These are phyloP conservation scores for Thalassiosira profunda DNA, from an alignment of 108 stramenopile genomes.

Conservation along the genomic window DNA sequence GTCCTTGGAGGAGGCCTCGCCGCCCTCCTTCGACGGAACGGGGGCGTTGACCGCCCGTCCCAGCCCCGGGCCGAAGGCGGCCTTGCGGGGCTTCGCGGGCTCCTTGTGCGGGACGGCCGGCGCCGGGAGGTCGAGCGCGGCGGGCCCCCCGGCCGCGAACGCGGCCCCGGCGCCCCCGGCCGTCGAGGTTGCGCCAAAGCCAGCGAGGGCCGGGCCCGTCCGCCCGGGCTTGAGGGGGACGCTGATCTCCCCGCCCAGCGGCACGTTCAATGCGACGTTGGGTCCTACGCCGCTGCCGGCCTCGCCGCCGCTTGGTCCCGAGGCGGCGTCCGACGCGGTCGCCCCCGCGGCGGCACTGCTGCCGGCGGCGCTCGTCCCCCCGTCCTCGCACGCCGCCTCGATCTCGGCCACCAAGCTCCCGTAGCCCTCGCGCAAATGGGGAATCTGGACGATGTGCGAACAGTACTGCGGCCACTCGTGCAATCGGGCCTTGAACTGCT, in stretches of 20 bases:
- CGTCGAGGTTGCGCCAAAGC: constrained; percentile 11
- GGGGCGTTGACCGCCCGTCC: constrained; percentile 83
- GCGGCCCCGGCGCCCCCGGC: constrained; percentile 23
- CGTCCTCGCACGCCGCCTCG: constrained; percentile 78
- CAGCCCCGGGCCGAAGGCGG: constrained; percentile 85
- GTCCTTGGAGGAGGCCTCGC: constrained; percentile 17
- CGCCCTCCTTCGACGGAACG: constrained; percentile 10
- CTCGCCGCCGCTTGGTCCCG: constrained; percentile 20
- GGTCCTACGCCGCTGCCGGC: constrained; percentile 18
- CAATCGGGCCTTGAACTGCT: constrained; percentile 96
- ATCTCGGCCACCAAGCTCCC: constrained; percentile 91
- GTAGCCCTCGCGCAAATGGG: constrained; percentile 92
- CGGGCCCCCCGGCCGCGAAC: constrained; percentile 1
- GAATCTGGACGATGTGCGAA: constrained; percentile 98
- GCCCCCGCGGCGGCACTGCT: constrained; percentile 31
- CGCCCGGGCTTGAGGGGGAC: constrained; percentile 25
- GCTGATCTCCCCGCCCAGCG: constrained; percentile 47
- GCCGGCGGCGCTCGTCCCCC: constrained; percentile 48
- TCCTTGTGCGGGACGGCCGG: constrained; percentile 20
- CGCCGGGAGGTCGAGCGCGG: constrained; percentile 26
- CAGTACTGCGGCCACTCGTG: constrained; percentile 99
- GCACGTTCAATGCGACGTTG: constrained; percentile 7
- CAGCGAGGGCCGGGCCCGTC: constrained; percentile 10
- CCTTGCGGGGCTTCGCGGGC: constrained; percentile 54
- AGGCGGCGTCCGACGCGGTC: constrained; percentile 21